phyloP scores from a whole-genome alignment of 2,329 filamentous ascomycete genomes.

The Aspergillus hortae region DNA sequence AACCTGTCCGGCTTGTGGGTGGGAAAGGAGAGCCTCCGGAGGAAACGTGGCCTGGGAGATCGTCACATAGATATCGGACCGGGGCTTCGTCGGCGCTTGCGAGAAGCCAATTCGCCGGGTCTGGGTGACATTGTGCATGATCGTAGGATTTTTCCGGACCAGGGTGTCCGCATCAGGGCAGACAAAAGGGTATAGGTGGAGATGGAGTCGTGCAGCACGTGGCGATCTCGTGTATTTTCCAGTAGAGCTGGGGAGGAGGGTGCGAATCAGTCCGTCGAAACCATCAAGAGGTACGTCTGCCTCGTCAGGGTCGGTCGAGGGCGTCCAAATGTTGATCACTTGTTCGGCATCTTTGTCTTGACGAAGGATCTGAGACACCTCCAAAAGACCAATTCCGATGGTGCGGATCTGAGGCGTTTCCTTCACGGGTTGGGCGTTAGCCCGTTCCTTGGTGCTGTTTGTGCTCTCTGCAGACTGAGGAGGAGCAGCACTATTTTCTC shows the following conservation, averaged over 20 bases:
- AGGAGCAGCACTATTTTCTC: slow-evolving; percentile 22
- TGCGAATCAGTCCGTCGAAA: slow-evolving; percentile 70
- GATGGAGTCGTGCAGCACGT: slow-evolving; percentile 70
- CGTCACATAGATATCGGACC: slow-evolving; percentile 94
- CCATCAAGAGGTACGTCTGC: slow-evolving; percentile 59
- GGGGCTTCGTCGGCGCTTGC: slow-evolving; percentile 78
- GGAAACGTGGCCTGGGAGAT: slow-evolving; percentile 75
- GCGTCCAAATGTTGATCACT: slow-evolving; percentile 72
- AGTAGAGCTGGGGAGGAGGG: slow-evolving; percentile 69
- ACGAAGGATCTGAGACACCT: slow-evolving; percentile 71
- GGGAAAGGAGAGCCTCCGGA: slow-evolving; percentile 60
- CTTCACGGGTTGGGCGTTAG: slow-evolving; percentile 25
- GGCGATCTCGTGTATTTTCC: slow-evolving; percentile 71
- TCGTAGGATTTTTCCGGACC: slow-evolving; percentile 80
- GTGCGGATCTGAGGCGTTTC: slow-evolving; percentile 56
- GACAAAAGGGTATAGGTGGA: slow-evolving; percentile 75
- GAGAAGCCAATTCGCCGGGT: slow-evolving; percentile 92
- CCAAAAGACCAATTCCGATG: slow-evolving; percentile 73
- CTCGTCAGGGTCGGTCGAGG: slow-evolving; percentile 54
- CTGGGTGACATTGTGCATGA: slow-evolving; percentile 74
- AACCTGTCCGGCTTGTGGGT: slow-evolving; percentile 76
- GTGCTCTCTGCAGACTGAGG: slow-evolving; percentile 32
- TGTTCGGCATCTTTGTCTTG: slow-evolving; percentile 70
- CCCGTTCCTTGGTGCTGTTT: slow-evolving; percentile 24
- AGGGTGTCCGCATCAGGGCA: slow-evolving; percentile 73